Evolutionary conservation across 2,329 filamentous ascomycete genomes (phyloP).

Genomic region (Penicillium sp.): DNA sequence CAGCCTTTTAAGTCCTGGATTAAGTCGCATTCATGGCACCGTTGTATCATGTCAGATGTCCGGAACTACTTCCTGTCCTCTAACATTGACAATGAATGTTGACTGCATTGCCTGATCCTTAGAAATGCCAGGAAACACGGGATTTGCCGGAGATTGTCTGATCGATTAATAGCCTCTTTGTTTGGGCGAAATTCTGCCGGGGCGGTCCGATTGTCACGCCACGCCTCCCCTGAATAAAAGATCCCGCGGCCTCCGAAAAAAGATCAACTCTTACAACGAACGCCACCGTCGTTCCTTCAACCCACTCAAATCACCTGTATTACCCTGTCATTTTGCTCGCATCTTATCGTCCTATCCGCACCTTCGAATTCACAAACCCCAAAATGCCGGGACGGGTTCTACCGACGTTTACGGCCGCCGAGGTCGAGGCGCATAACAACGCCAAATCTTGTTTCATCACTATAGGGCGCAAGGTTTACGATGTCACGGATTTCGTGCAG

Average conservation of each 20-base stretch:
- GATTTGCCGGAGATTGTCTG: not conserved
- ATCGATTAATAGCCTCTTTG: not conserved
- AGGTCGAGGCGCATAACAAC: conserved; percentile 79
- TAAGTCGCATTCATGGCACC: not conserved
- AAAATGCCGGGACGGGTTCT: conserved; percentile 78
- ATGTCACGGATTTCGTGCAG: conserved; percentile 87
- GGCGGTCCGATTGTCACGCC: conserved; percentile 25
- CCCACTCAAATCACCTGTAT: not conserved
- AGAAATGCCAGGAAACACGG: not conserved
- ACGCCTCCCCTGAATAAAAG: conserved; percentile 23
- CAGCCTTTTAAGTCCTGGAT: no score
- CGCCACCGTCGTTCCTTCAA: not conserved
- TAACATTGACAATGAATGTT: not conserved
- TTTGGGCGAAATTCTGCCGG: conserved; percentile 10
- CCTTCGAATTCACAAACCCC: not conserved
- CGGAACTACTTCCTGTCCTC: not conserved
- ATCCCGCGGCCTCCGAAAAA: conserved; percentile 5
- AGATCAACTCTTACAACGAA: not conserved
- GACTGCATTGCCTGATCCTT: not conserved
- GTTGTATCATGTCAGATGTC: not conserved
- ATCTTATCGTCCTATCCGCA: not conserved
- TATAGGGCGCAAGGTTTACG: conserved; percentile 85
- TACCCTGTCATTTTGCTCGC: not conserved
- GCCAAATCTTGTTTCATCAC: conserved; percentile 89
- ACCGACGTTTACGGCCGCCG: conserved; percentile 76